Evolutionary conservation across 345 rosid genomes (phyloP), one percentile per base, ranked within the genome.

Genomic region (Triadica sebifera): DNA sequence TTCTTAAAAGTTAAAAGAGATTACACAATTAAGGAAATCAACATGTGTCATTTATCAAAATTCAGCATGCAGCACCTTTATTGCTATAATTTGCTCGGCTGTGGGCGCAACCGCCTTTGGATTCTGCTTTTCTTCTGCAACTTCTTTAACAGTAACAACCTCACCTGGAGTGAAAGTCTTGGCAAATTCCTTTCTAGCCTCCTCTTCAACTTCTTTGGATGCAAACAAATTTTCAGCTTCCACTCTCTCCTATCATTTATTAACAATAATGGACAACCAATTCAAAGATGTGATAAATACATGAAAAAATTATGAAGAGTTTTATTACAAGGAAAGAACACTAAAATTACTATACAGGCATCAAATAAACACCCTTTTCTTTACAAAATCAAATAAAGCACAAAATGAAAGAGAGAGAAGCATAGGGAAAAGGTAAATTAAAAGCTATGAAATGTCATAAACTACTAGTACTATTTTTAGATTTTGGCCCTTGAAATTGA

Each of bases 71-170:
- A 45, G 70, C 82, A 96, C 99, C 99, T 93, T 96, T 80, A 96
- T 96, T 3, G 98, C 98, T 75, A 89, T 75, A 74, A 96, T 91
- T 80, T 96, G 96, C 86, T 96, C 98, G 10, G 88, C 93, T 51
- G 99, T 96, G 8, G 99, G 97, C 57, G 93, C 90, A 75, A 90
- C 92, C 80, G 89, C 85, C 86, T 90, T 87, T 0, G 91, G 98
- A 70, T 73, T 78, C 77, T 84, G 88, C 34, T 87, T 79, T 22
- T 90, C 89, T 79, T 88, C 91, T 2, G 70, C 80, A 74, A 73
- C 88, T 74, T 89, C 96, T 60, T 78, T 15, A 64, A 81, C 87
- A 67, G 83, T 91, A 37, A 67, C 85, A 74, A 82, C 83, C 85
- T 87, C 99, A 75, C 79, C 90, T 17, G 86, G 88, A 51, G 85